Evolutionary conservation across 129 eudicot species (phyloP), one percentile per base, ranked within the genome.

Genomic region (Artemisia argyi): DNA sequence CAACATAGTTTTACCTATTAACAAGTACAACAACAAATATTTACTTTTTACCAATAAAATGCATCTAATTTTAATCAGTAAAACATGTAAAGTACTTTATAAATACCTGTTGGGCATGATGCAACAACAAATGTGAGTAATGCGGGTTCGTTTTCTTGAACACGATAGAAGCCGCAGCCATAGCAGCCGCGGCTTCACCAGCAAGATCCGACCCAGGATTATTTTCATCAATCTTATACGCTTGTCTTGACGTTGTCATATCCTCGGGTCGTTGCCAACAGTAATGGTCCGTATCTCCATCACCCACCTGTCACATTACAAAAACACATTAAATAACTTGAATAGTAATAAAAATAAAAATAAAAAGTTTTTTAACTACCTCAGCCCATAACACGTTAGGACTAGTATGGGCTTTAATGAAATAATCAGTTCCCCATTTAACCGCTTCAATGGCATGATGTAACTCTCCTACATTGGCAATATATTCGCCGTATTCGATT

Each of bases 191-290:
- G 0, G 98, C 87, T 78, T 92, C 98, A 46, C 87, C 96, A 61
- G 90, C 98, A 28, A 92, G 86, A 78, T 92, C 98, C 6, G 96
- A 87, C 5, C 98, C 98, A 0, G 98, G 98, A 51, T 89, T 83
- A 12, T 75, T 69, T 84, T 87, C 95, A 57, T 92, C 96, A 7
- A 92, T 79, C 80, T 82, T 83, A 58, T 85, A 85, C 0, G 96
- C 96, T 28, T 79, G 95, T 24, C 96, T 78, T 0, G 96, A 89
- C 8, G 98, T 92, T 0, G 96, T 92, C 98, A 92, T 87, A 60
- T 92, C 98, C 88, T 89, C 98, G 51, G 92, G 92, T 61, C 95
- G 67, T 61, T 92, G 98, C 98, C 98, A 89, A 50, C 96, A 89
- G 65, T 87, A 85, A 68, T 89, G 98, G 73, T 92, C 98, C 2